These are phyloP conservation scores for Trichosporon asahii DNA, from an alignment of 1,284 basidiomycete genomes.

Conservation along the genomic window DNA sequence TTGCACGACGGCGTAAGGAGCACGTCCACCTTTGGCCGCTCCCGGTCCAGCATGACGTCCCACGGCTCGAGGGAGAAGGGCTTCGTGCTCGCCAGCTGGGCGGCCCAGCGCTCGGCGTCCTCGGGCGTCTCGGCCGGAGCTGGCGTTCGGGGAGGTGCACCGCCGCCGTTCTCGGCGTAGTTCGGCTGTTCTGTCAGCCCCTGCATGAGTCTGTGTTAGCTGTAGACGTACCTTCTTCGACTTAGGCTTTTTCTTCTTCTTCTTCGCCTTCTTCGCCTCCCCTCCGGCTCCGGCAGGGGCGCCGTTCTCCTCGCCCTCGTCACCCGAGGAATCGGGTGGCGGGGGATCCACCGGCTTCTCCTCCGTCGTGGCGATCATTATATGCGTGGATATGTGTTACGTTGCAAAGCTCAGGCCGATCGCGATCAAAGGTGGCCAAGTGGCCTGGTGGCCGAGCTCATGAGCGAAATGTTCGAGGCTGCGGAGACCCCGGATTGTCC, in stretches of 20 bases:
- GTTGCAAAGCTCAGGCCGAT: background rate
- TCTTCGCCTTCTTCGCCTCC: constrained; percentile 11
- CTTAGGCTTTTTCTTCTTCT: constrained; percentile 28
- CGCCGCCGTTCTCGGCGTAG: constrained; percentile 24
- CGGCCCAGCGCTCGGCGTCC: constrained; percentile 27
- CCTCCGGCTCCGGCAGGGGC: background rate
- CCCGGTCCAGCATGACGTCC: constrained; percentile 28
- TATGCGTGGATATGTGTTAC: background rate
- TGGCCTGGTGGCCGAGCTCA: too few species aligned
- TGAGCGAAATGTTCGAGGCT: background rate
- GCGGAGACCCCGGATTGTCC: background rate
- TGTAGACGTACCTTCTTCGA: constrained; percentile 15
- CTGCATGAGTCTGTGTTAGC: background rate
- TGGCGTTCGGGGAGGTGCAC: constrained; percentile 26
- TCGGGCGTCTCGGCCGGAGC: constrained; percentile 23
- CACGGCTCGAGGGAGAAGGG: constrained; percentile 26
- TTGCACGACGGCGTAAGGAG: constrained; percentile 39
- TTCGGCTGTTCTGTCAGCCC: constrained; percentile 8
- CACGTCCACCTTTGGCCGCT: constrained; percentile 23
- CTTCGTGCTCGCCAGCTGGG: constrained; percentile 24
- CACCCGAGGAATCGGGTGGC: background rate
- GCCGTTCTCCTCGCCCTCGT: background rate
- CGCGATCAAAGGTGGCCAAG: background rate
- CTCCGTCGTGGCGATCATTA: background rate
- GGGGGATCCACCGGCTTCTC: background rate